Base-by-base conservation (phyloP, 148 eudicot genomes). In the Rhododendron ovatum region DNA sequence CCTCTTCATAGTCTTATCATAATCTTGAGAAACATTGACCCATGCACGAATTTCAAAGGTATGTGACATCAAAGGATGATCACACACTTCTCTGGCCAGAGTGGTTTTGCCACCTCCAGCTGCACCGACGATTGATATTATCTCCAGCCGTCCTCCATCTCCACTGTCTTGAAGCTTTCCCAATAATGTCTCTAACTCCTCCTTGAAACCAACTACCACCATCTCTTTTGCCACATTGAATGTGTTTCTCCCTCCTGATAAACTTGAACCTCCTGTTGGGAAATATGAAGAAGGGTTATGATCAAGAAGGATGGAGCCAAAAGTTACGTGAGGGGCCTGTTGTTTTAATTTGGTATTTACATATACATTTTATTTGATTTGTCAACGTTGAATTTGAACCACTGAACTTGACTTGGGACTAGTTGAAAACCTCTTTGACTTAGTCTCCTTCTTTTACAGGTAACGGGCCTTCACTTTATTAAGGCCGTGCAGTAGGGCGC, bases 81-180 rank as follows among this genome's bases (percentile, higher is more conserved):
- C 81, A 41, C 77, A 90, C 3, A 87, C 69, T 45, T 85, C 86
- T 28, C 67, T 83, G 0, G 88, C 89, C 7, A 87, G 80, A n/a
- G 93, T 92, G 0, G 93, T 92, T 88, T 92, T 92, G 11, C 93
- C 92, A 1, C 89, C 81, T 26, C 92, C 92, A 12, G 87, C 87
- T 90, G 89, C 89, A 5, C 92, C 93, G 0, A 89, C 83, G 3
- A 92, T 86, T 18, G 92, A 84, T 22, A 92, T 84, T 5, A 90
- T 86, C 51, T 92, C 89, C 11, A 87, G 86, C 28, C 87, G 79
- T 35, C 37, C 37, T 1, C 37, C 37, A 2, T 35, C 37, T 14
- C 57, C 1, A 0, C 0, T 1, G 67, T 43, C 65, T 0, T 41
- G 84, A 17, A 92, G 88, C 22, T 28, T 69, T 4, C 33, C 77